Percentiles rank a stretch among this genome's conserved stretches.
Evolutionary conservation across 306 rosid species (phyloP).

Genomic region (Ormosia emarginata): DNA sequence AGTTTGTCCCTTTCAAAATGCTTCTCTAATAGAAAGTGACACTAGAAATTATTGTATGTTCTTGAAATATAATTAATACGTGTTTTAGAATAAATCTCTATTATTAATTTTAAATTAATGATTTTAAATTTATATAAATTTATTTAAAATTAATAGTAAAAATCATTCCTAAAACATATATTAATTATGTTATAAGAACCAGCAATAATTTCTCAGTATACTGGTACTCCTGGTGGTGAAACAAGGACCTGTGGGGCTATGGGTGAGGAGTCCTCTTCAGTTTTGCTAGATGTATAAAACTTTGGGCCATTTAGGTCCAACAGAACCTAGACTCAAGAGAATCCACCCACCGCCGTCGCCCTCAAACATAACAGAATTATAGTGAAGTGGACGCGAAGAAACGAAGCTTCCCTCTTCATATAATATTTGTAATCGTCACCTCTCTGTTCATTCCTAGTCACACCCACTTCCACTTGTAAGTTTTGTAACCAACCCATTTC

Average conservation of each 20-base stretch:
- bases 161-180: too few species aligned
- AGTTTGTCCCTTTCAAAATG: conserved; percentile 2
- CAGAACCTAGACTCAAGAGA: conserved; percentile 20
- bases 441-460: background rate
- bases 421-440: background rate
- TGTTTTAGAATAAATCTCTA: too few species aligned
- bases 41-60: too few species aligned
- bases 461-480: background rate
- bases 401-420: conserved; percentile 60
- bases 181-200: too few species aligned
- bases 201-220: too few species aligned
- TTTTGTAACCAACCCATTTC: conserved; percentile 3
- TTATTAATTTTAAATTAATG: too few species aligned
- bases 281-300: background rate
- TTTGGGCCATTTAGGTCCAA: conserved; percentile 24
- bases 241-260: background rate
- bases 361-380: conserved; percentile 55
- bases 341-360: conserved; percentile 53
- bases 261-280: conserved; percentile 45
- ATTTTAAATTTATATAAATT: too few species aligned
- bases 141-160: too few species aligned
- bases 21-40: background rate
- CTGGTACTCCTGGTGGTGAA: too few species aligned
- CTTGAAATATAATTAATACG: too few species aligned
- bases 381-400: conserved; percentile 99